Evolutionary conservation across 257 asterid genomes (phyloP).

Genomic region (Nicotiana noctiflora): DNA sequence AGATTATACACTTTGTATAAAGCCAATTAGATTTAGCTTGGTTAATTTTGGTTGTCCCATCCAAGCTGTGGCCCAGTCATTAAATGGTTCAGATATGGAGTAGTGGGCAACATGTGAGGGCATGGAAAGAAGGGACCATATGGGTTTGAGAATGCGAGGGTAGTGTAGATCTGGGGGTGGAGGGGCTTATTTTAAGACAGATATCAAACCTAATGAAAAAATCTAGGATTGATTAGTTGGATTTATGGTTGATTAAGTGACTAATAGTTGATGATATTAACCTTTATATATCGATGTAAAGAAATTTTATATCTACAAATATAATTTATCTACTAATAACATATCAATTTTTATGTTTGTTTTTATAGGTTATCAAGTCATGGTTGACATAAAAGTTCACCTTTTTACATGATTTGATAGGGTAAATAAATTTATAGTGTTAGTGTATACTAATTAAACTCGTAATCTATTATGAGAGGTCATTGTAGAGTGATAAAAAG

Average conservation of each 20-base stretch:
- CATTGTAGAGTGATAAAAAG: background rate
- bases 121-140: slow-evolving; percentile 36
- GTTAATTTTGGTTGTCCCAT: slow-evolving; percentile 11
- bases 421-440: background rate
- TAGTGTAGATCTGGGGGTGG: too few species aligned
- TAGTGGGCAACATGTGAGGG: slow-evolving; percentile 88
- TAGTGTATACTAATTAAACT: background rate
- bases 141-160: background rate
- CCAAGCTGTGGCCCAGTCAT: slow-evolving; percentile 16
- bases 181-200: too few species aligned
- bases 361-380: background rate
- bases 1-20: too few species aligned
- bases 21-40: background rate
- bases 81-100: slow-evolving; percentile 55
- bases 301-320: background rate
- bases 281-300: background rate
- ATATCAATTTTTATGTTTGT: too few species aligned
- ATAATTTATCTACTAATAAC: background rate
- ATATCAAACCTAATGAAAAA: slow-evolving; percentile 1
- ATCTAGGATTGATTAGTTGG: slow-evolving; percentile 15
- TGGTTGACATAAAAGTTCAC: background rate
- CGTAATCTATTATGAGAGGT: slow-evolving; percentile 1
- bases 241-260: slow-evolving; percentile 11
- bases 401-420: background rate
- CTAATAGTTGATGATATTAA: background rate